Base-by-base conservation (phyloP, 2,329 filamentous ascomycete genomes). In the Arthrobotrys conoides region DNA sequence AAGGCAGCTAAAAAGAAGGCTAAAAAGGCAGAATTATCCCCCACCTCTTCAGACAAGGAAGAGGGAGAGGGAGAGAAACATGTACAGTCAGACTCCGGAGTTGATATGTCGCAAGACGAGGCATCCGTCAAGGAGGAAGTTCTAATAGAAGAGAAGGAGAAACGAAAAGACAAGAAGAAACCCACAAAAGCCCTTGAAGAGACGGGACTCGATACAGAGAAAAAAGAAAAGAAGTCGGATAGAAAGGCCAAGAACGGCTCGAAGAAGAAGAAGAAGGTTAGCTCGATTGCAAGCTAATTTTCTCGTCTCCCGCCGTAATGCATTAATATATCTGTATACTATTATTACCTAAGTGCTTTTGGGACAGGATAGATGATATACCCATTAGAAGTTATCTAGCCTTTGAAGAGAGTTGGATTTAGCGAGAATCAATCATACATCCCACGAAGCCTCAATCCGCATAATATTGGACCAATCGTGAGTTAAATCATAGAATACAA, bases 71-170 rank as follows among this genome's bases (percentile, higher is more conserved):
- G 51, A 10, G 24, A 49, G 16, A 53, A 14, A 16, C 46, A 67
- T 10, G 64, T 57, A 5, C 68, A 68, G 14, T 78, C 75, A 8
- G 75, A 78, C 36, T 78, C 75, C 33, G 75, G 75, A n/a, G 68
- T 78, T 14, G 75, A 78, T 44, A 70, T 78, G 16, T 78, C 75
- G 38, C 64, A 65, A 38, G 75, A 78, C 22, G 75, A 71, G 24
- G 67, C 68, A 5, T 65, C 68, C 14, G 30, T 49, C n/a, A 53
- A 71, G 67, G 61, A 69, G 22, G 48, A 41, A 4, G 36, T 36
- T 6, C 16, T 38, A 30, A 10, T 8, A 5, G 16, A 51, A 24
- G 44, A 51, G 48, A 65, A 22, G 9, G 24, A 57, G 33, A 20
- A 71, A 14, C 24, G 9, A 12, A 68, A 55, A n/a, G 41, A 49